Evolutionary conservation across 2,329 filamentous ascomycete species (phyloP).

Genomic region (Botrytis pseudocinerea): DNA sequence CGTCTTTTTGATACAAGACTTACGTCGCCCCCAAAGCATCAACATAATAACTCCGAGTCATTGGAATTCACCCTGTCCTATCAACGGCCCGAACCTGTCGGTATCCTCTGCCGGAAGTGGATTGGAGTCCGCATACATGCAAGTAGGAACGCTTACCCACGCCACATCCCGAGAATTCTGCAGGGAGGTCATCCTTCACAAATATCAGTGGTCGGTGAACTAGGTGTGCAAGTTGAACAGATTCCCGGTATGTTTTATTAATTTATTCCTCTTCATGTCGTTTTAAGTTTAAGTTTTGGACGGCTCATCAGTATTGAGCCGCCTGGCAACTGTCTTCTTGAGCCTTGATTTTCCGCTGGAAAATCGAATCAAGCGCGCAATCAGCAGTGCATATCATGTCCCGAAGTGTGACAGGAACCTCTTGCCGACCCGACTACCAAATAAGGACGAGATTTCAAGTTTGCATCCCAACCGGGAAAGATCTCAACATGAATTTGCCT

Average conservation of each 20-base stretch:
- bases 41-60: constrained; percentile 25
- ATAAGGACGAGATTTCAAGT: constrained; percentile 11
- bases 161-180: constrained; percentile 33
- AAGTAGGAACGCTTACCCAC: constrained; percentile 35
- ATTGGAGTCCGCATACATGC: constrained; percentile 35
- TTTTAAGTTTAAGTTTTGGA: constrained; percentile 24
- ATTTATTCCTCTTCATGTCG: constrained; percentile 32
- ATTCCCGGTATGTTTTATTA: constrained; percentile 37
- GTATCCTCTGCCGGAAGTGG: constrained; percentile 30
- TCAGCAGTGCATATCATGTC: constrained; percentile 37
- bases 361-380: constrained; percentile 25
- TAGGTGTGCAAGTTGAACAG: constrained; percentile 27
- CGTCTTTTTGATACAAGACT: constrained; percentile 5
- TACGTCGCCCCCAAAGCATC: constrained; percentile 16
- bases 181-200: constrained; percentile 25
- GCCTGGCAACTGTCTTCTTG: constrained; percentile 16
- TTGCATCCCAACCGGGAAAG: constrained; percentile 23
- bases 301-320: constrained; percentile 37
- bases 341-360: not conserved
- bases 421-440: constrained; percentile 13
- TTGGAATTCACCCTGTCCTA: constrained; percentile 30
- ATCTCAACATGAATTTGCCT: constrained; percentile 21
- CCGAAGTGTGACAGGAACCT: constrained; percentile 25
- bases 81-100: constrained; percentile 38
- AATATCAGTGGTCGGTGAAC: constrained; percentile 24